Conservation (phyloP, 768 basidiomycete genomes). For the Amyloporia xantha region DNA sequence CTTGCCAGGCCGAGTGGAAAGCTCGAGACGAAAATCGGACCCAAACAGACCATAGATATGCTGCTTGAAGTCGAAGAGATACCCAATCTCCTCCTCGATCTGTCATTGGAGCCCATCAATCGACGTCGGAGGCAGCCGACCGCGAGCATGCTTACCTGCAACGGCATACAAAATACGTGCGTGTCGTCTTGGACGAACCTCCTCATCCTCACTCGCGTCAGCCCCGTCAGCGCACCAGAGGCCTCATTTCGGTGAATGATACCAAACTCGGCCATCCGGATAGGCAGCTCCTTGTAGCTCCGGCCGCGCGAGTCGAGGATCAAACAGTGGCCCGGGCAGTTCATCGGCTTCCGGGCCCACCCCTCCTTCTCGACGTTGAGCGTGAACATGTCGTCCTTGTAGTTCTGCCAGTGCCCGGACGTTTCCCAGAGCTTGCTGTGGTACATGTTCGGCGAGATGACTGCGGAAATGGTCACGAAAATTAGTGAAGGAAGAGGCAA, state of each 20-base stretch:
- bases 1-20: slow-evolving; percentile 95
- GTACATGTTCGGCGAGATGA: slow-evolving; percentile 98
- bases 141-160: slow-evolving; percentile 50
- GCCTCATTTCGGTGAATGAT: slow-evolving; percentile 97
- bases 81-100: slow-evolving; percentile 82
- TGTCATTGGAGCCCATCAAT: slow-evolving; percentile 22
- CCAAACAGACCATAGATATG: slow-evolving; percentile 92
- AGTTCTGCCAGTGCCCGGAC: slow-evolving; percentile 97
- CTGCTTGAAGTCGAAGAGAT: slow-evolving; percentile 92
- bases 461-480: slow-evolving; percentile 31
- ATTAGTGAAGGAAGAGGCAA: neutral
- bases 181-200: slow-evolving; percentile 98
- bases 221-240: slow-evolving; percentile 85
- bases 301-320: slow-evolving; percentile 94
- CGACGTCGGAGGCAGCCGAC: neutral
- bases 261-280: slow-evolving; percentile 98
- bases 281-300: slow-evolving; percentile 90
- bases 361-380: slow-evolving; percentile 94
- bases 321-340: slow-evolving; percentile 95
- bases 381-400: slow-evolving; percentile 96
- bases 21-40: slow-evolving; percentile 87
- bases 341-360: slow-evolving; percentile 98
- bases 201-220: slow-evolving; percentile 90
- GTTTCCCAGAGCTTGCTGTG: slow-evolving; percentile 96
- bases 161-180: slow-evolving; percentile 96